These are phyloP conservation scores for Salicornia ramosissima DNA, from an alignment of 148 eudicot species.

Conservation along the genomic window DNA sequence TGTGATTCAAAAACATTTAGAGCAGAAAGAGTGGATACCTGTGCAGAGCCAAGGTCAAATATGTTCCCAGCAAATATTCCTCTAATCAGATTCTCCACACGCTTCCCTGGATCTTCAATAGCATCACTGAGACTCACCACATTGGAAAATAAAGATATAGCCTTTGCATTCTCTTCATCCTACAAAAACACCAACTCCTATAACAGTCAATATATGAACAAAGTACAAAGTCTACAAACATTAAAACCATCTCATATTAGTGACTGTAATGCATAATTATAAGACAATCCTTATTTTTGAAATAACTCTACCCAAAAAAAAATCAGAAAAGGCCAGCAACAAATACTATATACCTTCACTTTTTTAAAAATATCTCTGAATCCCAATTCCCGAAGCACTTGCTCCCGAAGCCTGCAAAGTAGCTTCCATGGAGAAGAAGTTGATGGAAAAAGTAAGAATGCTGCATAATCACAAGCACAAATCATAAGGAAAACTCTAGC, in stretches of 20 bases:
- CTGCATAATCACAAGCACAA: background rate
- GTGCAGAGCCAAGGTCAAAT: slow-evolving; percentile 98
- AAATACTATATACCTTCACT: slow-evolving; percentile 60
- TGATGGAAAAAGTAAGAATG: slow-evolving; percentile 4
- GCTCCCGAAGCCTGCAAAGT: slow-evolving; percentile 95
- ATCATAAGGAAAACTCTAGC: background rate
- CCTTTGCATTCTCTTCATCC: slow-evolving; percentile 98
- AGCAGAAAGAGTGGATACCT: slow-evolving; percentile 48
- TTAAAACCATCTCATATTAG: background rate
- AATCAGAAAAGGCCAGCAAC: slow-evolving; percentile 2
- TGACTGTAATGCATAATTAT: background rate
- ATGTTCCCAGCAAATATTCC: slow-evolving; percentile 98
- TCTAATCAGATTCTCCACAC: slow-evolving; percentile 73
- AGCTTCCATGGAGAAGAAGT: slow-evolving; percentile 41
- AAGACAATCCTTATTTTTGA: background rate
- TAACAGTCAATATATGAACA: background rate
- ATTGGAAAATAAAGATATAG: slow-evolving; percentile 65
- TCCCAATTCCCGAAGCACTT: slow-evolving; percentile 82
- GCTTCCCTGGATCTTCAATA: slow-evolving; percentile 71
- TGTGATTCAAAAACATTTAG: background rate
- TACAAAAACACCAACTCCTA: slow-evolving; percentile 25
- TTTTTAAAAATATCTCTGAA: slow-evolving; percentile 97
- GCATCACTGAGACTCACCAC: slow-evolving; percentile 81
- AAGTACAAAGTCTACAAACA: background rate
- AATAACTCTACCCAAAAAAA: background rate